Conservation (phyloP, 225 moss, liverwort and hornwort genomes). For the Polytrichum commune region DNA sequence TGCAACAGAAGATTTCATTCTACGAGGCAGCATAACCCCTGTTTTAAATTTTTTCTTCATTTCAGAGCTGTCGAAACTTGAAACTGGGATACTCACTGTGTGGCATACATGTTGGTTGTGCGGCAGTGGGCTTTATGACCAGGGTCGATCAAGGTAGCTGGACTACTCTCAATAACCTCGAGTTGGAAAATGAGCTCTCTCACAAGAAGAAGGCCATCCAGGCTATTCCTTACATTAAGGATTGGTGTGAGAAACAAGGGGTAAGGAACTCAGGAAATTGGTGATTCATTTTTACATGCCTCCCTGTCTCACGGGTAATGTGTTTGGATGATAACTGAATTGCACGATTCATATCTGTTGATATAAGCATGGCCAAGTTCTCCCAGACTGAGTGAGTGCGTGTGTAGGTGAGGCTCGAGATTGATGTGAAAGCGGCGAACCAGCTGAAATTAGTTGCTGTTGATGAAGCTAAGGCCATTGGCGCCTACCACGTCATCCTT, state of each 20-base stretch:
- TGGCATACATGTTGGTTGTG: not conserved
- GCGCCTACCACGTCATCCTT: conserved; percentile 50
- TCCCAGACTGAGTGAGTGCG: not conserved
- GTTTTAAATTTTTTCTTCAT: no score
- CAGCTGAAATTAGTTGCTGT: conserved; percentile 31
- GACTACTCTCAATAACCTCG: conserved; percentile 27
- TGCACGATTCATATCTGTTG: no score
- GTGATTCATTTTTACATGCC: not conserved
- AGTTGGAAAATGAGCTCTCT: conserved; percentile 42
- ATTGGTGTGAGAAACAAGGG: conserved; percentile 49
- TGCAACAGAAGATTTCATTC: no score
- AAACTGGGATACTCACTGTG: not conserved
- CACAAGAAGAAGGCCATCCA: conserved; percentile 40
- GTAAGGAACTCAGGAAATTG: conserved; percentile 10
- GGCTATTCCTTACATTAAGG: conserved; percentile 24
- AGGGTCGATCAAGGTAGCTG: conserved; percentile 37
- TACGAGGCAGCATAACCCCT: no score
- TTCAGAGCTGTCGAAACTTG: not conserved
- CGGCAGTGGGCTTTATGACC: conserved; percentile 50
- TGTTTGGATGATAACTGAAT: not conserved
- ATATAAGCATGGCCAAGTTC: not conserved
- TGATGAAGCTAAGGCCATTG: conserved; percentile 50
- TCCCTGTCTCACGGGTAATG: not conserved
- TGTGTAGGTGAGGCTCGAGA: conserved; percentile 38
- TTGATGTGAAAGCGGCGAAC: conserved; percentile 49